These are phyloP conservation scores for Candida manassasensis DNA, from an alignment of 805 yeast genomes.

Conservation along the genomic window DNA sequence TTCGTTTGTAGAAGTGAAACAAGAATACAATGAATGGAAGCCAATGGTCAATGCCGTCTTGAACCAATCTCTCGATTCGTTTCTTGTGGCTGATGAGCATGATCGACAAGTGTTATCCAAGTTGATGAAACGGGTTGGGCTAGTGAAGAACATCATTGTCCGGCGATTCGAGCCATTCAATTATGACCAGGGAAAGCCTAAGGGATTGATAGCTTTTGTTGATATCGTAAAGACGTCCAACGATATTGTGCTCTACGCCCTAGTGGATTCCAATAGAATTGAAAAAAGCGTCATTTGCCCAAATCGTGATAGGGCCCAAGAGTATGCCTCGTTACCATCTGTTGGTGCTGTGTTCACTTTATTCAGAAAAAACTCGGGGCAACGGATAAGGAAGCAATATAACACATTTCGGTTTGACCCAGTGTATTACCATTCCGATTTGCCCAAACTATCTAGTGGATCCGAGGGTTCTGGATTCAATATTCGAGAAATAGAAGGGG, in stretches of 20 bases:
- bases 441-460: conserved; percentile 25
- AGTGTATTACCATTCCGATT: conserved; percentile 35
- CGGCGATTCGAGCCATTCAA: conserved; percentile 57
- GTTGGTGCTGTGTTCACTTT: conserved; percentile 41
- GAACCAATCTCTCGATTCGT: conserved; percentile 49
- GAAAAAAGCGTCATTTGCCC: conserved; percentile 56
- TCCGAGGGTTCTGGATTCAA: conserved; percentile 10
- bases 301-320: conserved; percentile 48
- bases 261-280: conserved; percentile 59
- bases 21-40: conserved; percentile 52
- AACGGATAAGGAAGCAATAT: conserved; percentile 32
- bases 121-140: conserved; percentile 22
- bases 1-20: conserved; percentile 48
- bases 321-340: conserved; percentile 26
- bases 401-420: conserved; percentile 51
- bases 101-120: conserved; percentile 45
- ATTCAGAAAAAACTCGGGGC: conserved; percentile 43
- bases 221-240: conserved; percentile 58
- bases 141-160: conserved; percentile 41
- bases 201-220: conserved; percentile 42
- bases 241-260: conserved; percentile 50
- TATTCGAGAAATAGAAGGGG: conserved; percentile 6
- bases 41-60: conserved; percentile 55
- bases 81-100: conserved; percentile 58
- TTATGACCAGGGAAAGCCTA: conserved; percentile 34